These are phyloP conservation scores for Aquanectria penicillioides DNA, from an alignment of 2,329 filamentous ascomycete genomes.

Conservation along the genomic window DNA sequence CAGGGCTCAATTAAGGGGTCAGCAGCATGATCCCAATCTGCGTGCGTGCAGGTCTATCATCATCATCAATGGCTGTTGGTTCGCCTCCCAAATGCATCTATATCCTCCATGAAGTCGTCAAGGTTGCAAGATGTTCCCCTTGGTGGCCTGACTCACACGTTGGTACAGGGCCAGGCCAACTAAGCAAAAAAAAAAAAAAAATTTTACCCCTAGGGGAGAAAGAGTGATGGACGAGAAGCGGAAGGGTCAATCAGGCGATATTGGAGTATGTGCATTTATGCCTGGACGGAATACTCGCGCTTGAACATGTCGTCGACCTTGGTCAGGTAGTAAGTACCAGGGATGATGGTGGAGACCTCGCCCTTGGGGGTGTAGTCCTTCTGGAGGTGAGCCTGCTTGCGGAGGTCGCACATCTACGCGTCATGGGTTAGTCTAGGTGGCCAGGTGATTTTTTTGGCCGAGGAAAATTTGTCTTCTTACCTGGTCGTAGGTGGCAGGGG, in stretches of 20 bases:
- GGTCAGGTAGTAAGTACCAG: conserved; percentile 81
- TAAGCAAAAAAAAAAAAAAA: conserved; percentile 24
- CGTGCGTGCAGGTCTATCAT: conserved; percentile 38
- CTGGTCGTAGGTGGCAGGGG: conserved; percentile 78
- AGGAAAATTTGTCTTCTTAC: conserved; percentile 60
- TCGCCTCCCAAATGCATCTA: conserved; percentile 41
- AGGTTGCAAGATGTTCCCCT: conserved; percentile 35
- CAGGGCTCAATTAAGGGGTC: conserved; percentile 40
- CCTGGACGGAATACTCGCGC: conserved; percentile 80
- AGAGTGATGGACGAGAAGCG: conserved; percentile 25
- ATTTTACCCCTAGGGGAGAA: conserved; percentile 20
- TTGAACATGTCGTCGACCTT: conserved; percentile 89
- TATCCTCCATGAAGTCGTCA: conserved; percentile 34
- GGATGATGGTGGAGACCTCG: conserved; percentile 70
- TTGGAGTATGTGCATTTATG: conserved; percentile 55
- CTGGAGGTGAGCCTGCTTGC: conserved; percentile 85
- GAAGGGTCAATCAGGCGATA: conserved; percentile 25
- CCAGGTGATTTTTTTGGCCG: not conserved
- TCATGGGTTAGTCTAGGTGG: conserved; percentile 29
- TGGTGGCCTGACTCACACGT: conserved; percentile 18
- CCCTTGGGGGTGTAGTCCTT: conserved; percentile 80
- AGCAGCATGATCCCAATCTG: conserved; percentile 28
- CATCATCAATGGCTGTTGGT: conserved; percentile 33
- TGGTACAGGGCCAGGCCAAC: conserved; percentile 15
- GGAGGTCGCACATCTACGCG: conserved; percentile 77